A percentile compares a stretch with the other conserved stretches of the same genome.
Evolutionary conservation across 257 asterid genomes (phyloP).

Genomic region (Solanum ossicruentum): DNA sequence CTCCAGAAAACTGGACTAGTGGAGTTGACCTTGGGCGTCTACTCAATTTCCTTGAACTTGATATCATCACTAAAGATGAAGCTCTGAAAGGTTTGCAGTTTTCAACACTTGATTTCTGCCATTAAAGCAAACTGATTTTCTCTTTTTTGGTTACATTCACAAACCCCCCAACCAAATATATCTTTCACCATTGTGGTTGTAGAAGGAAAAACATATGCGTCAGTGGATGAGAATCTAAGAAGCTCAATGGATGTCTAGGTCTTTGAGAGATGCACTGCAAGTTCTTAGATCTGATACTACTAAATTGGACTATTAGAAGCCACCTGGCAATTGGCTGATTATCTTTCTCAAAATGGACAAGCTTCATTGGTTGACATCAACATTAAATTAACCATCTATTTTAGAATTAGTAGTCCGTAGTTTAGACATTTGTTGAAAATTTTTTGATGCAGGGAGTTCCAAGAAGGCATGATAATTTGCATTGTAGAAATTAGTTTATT

Average conservation of each 20-base stretch:
- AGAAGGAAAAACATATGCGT: not conserved
- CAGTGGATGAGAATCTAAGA: not conserved
- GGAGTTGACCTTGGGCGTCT: conserved; percentile 98
- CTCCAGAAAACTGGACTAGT: conserved; percentile 98
- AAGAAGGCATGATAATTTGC: not conserved
- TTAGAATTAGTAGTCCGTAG: not conserved
- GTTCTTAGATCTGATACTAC: not conserved
- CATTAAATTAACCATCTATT: not conserved
- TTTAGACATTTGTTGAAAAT: not conserved
- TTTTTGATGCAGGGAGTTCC: not conserved
- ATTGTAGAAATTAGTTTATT: not conserved
- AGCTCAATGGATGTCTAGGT: not conserved
- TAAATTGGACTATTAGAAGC: not conserved
- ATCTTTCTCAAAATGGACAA: not conserved
- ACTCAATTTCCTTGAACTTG: conserved; percentile 91
- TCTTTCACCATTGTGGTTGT: not conserved
- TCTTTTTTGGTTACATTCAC: not conserved
- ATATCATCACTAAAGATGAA: conserved; percentile 58
- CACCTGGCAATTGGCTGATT: not conserved
- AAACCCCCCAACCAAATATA: not conserved
- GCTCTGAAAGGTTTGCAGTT: conserved; percentile 60
- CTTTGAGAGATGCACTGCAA: not conserved
- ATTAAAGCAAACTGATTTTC: not conserved
- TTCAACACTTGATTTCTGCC: not conserved
- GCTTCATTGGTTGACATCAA: not conserved